Conservation (phyloP, 2,329 filamentous ascomycete genomes). For the Fusarium lyarnte region DNA sequence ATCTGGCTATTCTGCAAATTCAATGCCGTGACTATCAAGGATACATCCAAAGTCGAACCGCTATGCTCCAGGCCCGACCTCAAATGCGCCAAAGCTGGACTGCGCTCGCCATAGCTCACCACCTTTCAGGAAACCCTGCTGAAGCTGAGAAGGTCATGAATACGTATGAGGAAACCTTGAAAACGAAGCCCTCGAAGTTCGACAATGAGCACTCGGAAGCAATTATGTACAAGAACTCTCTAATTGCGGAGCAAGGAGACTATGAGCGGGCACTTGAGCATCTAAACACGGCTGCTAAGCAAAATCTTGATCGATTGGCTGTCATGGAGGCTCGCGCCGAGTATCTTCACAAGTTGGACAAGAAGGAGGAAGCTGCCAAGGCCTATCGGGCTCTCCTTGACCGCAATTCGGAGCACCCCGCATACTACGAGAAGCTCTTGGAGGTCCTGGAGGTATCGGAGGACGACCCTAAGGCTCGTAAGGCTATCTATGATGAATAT, state of each 20-base stretch:
- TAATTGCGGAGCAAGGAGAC: constrained; percentile 92
- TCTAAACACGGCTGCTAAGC: constrained; percentile 79
- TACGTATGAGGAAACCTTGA: constrained; percentile 93
- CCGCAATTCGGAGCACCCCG: constrained; percentile 86
- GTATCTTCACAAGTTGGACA: constrained; percentile 81
- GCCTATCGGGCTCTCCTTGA: constrained; percentile 85
- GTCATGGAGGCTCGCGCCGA: constrained; percentile 87
- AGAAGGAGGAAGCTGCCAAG: constrained; percentile 80
- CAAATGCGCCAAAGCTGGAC: constrained; percentile 94
- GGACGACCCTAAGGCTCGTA: constrained; percentile 70
- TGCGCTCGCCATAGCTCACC: constrained; percentile 91
- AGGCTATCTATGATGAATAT: constrained; percentile 79
- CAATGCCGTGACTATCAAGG: constrained; percentile 97
- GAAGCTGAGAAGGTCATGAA: constrained; percentile 92
- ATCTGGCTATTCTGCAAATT: constrained; percentile 90
- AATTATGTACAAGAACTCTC: constrained; percentile 90
- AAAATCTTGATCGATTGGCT: constrained; percentile 83
- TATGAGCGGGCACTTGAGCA: constrained; percentile 86
- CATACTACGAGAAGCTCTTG: constrained; percentile 84
- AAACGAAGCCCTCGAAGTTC: constrained; percentile 76
- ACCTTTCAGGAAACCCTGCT: constrained; percentile 83
- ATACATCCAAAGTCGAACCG: constrained; percentile 87
- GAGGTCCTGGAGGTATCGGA: constrained; percentile 70
- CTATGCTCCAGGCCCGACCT: constrained; percentile 87
- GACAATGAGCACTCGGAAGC: constrained; percentile 96